These are phyloP conservation scores for Neurospora tetraspora DNA, from an alignment of 495 filamentous ascomycete species.

Conservation along the genomic window DNA sequence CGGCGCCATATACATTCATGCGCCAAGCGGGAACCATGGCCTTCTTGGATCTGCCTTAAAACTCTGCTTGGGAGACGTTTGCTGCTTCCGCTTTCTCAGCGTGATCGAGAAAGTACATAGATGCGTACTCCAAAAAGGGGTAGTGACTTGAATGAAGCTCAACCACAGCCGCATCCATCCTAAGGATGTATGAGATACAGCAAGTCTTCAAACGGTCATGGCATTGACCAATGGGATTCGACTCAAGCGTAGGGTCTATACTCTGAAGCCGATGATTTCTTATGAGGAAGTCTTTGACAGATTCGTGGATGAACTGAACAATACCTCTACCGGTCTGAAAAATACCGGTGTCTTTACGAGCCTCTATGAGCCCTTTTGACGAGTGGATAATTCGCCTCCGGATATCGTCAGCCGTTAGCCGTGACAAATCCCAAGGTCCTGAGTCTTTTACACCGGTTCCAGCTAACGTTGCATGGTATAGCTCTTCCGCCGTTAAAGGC, in stretches of 20 bases:
- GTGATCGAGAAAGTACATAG: neutral
- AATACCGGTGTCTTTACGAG: no score
- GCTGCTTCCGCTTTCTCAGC: constrained; percentile 3
- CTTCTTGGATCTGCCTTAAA: neutral
- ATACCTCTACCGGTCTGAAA: no score
- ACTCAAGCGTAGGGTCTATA: constrained; percentile 5
- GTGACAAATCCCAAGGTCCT: no score
- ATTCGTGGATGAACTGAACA: constrained; percentile 11
- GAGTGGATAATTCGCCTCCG: no score
- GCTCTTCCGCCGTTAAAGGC: constrained; percentile 3
- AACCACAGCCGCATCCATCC: no score
- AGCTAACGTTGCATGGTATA: neutral
- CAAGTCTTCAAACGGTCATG: constrained; percentile 4
- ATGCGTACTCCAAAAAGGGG: neutral
- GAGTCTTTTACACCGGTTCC: no score
- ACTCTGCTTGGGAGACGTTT: neutral
- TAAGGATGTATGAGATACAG: neutral
- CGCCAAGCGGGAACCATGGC: no score
- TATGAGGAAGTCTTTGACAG: constrained; percentile 11
- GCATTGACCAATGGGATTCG: neutral
- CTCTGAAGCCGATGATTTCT: constrained; percentile 3
- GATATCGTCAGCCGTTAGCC: no score
- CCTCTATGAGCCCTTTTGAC: no score
- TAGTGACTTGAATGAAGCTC: neutral
- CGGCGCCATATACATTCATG: no score